Evolutionary conservation across 1,284 basidiomycete genomes (phyloP).

Genomic region (Heterobasidion annosum): DNA sequence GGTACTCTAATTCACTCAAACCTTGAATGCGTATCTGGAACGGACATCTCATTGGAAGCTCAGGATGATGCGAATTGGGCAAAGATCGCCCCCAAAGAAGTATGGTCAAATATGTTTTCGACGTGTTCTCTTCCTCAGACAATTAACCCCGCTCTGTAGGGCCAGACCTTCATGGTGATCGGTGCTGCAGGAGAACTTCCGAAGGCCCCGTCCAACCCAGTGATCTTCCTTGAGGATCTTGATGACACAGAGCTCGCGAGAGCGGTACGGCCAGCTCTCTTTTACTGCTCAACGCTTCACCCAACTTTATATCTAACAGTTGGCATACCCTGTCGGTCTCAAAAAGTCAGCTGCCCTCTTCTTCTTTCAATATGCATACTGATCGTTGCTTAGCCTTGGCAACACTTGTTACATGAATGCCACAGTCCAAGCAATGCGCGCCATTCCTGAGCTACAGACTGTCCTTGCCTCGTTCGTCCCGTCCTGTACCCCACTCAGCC

Average conservation of each 20-base stretch:
- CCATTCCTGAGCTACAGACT: slow-evolving; percentile 80
- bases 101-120: slow-evolving; percentile 23
- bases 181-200: slow-evolving; percentile 91
- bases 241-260: slow-evolving; percentile 74
- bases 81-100: slow-evolving; percentile 76
- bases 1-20: slow-evolving; percentile 27
- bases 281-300: background rate
- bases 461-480: slow-evolving; percentile 34
- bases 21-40: background rate
- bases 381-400: slow-evolving; percentile 42
- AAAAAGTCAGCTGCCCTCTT: slow-evolving; percentile 37
- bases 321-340: slow-evolving; percentile 63
- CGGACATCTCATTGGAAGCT: background rate
- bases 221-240: slow-evolving; percentile 90
- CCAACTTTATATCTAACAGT: slow-evolving; percentile 18
- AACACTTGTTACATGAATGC: slow-evolving; percentile 98
- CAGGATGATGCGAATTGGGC: slow-evolving; percentile 83
- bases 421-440: slow-evolving; percentile 85
- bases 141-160: slow-evolving; percentile 26
- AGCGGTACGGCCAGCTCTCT: slow-evolving; percentile 43
- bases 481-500: background rate
- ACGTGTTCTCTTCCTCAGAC: background rate
- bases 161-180: slow-evolving; percentile 80
- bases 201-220: slow-evolving; percentile 70
- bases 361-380: slow-evolving; percentile 12